These are phyloP conservation scores for Nitzschia sp. DNA, from an alignment of 108 stramenopile species.

Conservation along the genomic window DNA sequence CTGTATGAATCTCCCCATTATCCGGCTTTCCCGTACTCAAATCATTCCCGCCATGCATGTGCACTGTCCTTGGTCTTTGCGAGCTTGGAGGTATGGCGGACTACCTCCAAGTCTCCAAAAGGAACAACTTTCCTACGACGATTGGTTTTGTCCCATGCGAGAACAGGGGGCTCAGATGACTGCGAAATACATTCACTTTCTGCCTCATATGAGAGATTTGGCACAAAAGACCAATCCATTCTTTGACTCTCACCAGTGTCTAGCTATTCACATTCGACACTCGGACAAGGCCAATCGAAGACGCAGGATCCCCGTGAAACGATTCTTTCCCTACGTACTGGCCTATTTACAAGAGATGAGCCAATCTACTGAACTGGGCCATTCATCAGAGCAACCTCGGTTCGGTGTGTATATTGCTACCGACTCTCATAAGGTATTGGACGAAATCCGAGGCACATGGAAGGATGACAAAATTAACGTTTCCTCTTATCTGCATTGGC, in stretches of 20 bases:
- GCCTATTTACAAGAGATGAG: conserved; percentile 29
- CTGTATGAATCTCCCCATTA: conserved; percentile 11
- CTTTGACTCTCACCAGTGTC: conserved; percentile 11
- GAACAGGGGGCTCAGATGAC: conserved; percentile 18
- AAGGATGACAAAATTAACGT: not conserved
- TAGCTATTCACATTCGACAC: conserved; percentile 47
- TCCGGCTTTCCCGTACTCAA: conserved; percentile 37
- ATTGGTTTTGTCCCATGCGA: conserved; percentile 36
- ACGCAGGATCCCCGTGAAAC: conserved; percentile 19
- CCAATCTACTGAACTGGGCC: not conserved
- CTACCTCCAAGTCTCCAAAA: conserved; percentile 30
- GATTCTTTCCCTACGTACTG: conserved; percentile 29
- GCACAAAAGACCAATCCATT: conserved; percentile 6
- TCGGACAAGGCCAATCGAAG: conserved; percentile 42
- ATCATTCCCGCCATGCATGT: conserved; percentile 29
- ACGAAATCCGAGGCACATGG: not conserved
- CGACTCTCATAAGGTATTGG: conserved; percentile 30
- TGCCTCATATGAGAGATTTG: conserved; percentile 24
- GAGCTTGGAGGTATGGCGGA: conserved; percentile 43
- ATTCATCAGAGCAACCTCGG: not conserved
- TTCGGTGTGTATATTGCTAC: conserved; percentile 35
- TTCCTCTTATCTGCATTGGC: conserved; percentile 12
- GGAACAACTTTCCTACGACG: not conserved
- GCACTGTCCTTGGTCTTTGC: conserved; percentile 33
- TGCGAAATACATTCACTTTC: conserved; percentile 30